These are phyloP conservation scores for Pseudogymnoascus sp. DNA, from an alignment of 2,329 filamentous ascomycete species.

Conservation along the genomic window DNA sequence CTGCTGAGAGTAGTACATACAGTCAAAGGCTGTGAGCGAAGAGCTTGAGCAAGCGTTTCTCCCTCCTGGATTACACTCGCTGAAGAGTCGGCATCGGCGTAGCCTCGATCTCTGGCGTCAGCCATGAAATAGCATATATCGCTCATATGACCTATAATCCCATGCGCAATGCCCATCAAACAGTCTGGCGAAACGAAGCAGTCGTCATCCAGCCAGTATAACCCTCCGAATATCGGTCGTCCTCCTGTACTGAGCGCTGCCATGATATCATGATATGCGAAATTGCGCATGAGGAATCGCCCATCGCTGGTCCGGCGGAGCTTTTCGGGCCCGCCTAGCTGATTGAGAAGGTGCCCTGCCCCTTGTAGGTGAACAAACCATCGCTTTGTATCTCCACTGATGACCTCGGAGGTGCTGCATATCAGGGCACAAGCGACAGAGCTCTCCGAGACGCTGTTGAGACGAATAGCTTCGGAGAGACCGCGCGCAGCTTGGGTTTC, in stretches of 20 bases:
- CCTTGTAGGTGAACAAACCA: constrained; percentile 16
- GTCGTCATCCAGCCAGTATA: constrained; percentile 12
- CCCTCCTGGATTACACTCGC: constrained; percentile 3
- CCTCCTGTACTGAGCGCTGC: constrained; percentile 14
- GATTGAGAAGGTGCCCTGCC: constrained; percentile 15
- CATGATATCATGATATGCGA: constrained; percentile 17
- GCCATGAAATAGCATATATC: constrained; percentile 15
- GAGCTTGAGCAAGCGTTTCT: constrained; percentile 10
- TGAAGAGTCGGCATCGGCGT: background rate
- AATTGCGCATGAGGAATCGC: constrained; percentile 14
- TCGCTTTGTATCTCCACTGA: constrained; percentile 14
- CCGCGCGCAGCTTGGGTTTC: constrained; percentile 14
- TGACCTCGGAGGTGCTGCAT: constrained; percentile 14
- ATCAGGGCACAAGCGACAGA: constrained; percentile 15
- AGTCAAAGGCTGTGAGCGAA: constrained; percentile 10
- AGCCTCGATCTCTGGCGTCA: constrained; percentile 10
- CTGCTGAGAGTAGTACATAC: background rate
- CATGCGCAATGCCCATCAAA: constrained; percentile 14
- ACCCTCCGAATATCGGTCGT: constrained; percentile 10
- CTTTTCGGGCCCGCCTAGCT: constrained; percentile 10
- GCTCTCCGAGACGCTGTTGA: constrained; percentile 14
- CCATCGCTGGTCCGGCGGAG: constrained; percentile 13
- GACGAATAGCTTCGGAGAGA: constrained; percentile 14
- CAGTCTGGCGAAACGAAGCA: constrained; percentile 10
- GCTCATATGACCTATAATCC: constrained; percentile 13